phyloP scores from a whole-genome alignment of 352 stramenopile genomes.

The Phytophthora capsici region DNA sequence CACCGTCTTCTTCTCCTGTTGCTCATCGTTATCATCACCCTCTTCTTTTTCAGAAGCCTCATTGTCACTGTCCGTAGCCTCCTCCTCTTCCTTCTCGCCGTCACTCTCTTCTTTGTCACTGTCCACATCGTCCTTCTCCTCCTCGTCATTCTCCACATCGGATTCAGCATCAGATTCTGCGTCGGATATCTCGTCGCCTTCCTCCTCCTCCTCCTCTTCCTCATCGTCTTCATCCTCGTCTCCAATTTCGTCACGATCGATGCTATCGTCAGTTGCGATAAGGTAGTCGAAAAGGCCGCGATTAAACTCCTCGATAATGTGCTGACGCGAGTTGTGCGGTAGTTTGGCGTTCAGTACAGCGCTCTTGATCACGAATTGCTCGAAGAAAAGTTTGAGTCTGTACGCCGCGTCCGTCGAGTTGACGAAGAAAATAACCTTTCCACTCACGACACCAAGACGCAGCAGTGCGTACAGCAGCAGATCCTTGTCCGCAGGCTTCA shows the following conservation, averaged over 20 bases:
- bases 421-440: constrained; percentile 99
- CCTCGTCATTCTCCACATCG: constrained; percentile 52
- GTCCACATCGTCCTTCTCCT: constrained; percentile 44
- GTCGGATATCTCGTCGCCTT: constrained; percentile 44
- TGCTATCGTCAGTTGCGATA: constrained; percentile 98
- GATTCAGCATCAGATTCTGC: constrained; percentile 53
- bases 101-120: constrained; percentile 43
- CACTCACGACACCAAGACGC: constrained; percentile 97
- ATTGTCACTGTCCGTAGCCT: constrained; percentile 36
- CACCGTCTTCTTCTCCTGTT: constrained; percentile 43
- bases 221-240: constrained; percentile 74
- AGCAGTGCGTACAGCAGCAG: constrained; percentile 98
- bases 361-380: constrained; percentile 98
- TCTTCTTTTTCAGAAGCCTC: constrained; percentile 81
- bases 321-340: constrained; percentile 96
- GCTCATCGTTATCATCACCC: constrained; percentile 54
- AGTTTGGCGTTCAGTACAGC: constrained; percentile 99
- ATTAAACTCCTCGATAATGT: constrained; percentile 97
- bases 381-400: constrained; percentile 98
- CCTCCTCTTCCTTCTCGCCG: constrained; percentile 42
- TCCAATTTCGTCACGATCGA: constrained; percentile 86
- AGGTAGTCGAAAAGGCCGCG: constrained; percentile 99
- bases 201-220: constrained; percentile 62
- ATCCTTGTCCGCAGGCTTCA: constrained; percentile 94
- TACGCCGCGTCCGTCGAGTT: constrained; percentile 96